Evolutionary conservation across 352 stramenopile species (phyloP), one percentile per base, ranked within the genome.

Genomic region (Globisporangium parvum): DNA sequence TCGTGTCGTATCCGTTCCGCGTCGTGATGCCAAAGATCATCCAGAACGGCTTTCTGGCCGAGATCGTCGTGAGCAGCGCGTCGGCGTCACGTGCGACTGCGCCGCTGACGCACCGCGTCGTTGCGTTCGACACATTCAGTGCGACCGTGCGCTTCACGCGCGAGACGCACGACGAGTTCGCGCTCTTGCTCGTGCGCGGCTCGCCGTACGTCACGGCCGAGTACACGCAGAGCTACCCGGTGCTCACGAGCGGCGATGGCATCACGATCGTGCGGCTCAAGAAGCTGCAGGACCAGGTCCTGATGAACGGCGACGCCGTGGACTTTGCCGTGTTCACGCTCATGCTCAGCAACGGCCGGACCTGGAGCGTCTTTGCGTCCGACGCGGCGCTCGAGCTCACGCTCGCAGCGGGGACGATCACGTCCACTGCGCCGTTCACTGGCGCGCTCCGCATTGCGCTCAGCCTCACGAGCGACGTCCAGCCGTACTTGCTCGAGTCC

Each of bases 161-260:
- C 28, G 59, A 67, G 26, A 20, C 67, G 3, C 26, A 61, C 0
- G 66, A 76, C 18, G 64, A 73, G 46, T 93, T 89, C 60, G 64
- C 66, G 31, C 60, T 76, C 6, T 69, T 77, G 41, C 69, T 95
- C 23, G 80, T 91, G 59, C 79, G 84, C 28, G 84, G 83, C 20
- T 93, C 83, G 56, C 85, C 85, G 31, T 95, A 89, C 53, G 47
- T 93, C 11, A 93, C 85, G 4, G 66, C 87, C 50, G 75, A 93
- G 47, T 95, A 73, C 60, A 62, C 51, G 10, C 59, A 59, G 55
- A 75, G 68, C 42, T 66, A 67, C n/a, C 81, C 85, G 2, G 55
- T 80, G 46, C 59, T 95, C 50, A 68, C 83, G 40, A 62, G 74
- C 15, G 62, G 57, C n/a, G 72, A 86, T 31, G 77, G 74, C 42